These are phyloP conservation scores for Stenogyne calaminthoides DNA, from an alignment of 305 asterid genomes.

Conservation along the genomic window DNA sequence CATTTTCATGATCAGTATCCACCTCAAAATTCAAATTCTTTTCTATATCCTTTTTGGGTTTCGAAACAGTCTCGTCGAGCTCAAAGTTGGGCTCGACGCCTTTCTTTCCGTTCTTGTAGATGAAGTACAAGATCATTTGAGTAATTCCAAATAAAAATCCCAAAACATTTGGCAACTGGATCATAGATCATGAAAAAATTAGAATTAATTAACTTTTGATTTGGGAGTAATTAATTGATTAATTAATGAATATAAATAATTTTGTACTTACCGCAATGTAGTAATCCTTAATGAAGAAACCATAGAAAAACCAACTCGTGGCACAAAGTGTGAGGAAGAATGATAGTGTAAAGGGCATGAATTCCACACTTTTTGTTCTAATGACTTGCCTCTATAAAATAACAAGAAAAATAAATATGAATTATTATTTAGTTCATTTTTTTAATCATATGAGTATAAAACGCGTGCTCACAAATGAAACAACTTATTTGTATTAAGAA, in stretches of 20 bases:
- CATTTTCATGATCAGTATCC: neutral
- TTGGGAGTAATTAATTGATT: neutral
- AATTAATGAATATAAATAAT: neutral
- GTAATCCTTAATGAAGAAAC: conserved; percentile 56
- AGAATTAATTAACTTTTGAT: neutral
- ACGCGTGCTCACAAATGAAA: neutral
- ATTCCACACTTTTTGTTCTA: conserved; percentile 69
- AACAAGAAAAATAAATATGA: neutral
- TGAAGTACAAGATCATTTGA: conserved; percentile 59
- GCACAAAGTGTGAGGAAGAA: conserved; percentile 65
- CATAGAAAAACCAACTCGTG: conserved; percentile 67
- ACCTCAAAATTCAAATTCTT: conserved; percentile 12
- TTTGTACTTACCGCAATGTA: conserved; percentile 61
- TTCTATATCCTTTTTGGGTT: conserved; percentile 27
- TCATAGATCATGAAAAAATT: neutral
- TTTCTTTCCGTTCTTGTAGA: conserved; percentile 49
- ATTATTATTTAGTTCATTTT: neutral
- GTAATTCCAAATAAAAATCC: conserved; percentile 63
- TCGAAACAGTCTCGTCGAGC: conserved; percentile 12
- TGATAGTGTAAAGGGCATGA: conserved; percentile 70
- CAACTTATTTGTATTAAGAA: no score
- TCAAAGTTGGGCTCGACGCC: conserved; percentile 5
- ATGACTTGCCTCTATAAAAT: conserved; percentile 51
- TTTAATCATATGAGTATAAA: no score
- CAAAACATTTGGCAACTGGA: conserved; percentile 59